These are phyloP conservation scores for Heracleum sosnowskyi DNA, from an alignment of 129 eudicot species.

Conservation along the genomic window DNA sequence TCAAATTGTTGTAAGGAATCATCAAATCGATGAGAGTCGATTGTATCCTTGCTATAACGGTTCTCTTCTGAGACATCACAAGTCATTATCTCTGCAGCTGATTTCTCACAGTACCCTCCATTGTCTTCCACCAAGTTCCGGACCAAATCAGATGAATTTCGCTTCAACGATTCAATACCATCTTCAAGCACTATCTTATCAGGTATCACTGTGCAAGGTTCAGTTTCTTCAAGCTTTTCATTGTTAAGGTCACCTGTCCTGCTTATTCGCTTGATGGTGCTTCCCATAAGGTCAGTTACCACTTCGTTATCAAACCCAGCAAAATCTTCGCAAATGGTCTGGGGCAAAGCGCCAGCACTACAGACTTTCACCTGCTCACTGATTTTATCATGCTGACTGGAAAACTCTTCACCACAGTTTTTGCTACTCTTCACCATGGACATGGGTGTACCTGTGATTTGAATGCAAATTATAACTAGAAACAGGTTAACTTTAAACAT, in stretches of 20 bases:
- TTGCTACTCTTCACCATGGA: background rate
- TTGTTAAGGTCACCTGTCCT: background rate
- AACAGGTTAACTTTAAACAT: background rate
- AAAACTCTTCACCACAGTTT: background rate
- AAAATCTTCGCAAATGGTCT: background rate
- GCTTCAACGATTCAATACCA: background rate
- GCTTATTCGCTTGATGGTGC: background rate
- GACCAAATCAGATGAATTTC: background rate
- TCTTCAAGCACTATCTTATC: background rate
- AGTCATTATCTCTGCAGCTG: background rate
- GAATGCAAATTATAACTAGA: background rate
- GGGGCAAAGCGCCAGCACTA: background rate
- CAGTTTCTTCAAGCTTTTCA: background rate
- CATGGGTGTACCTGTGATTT: conserved; percentile 1
- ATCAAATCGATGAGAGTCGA: background rate
- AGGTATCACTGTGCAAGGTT: background rate
- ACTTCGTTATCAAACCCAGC: background rate
- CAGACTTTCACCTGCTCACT: background rate
- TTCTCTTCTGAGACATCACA: background rate
- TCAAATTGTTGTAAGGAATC: background rate
- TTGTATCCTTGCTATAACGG: background rate
- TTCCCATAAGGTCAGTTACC: background rate
- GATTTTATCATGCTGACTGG: background rate
- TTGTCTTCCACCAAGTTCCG: background rate
- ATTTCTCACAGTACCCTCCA: conserved; percentile 1